Conservation (phyloP, 192 early-diverging fungal species). For the Entomortierella beljakovae region DNA sequence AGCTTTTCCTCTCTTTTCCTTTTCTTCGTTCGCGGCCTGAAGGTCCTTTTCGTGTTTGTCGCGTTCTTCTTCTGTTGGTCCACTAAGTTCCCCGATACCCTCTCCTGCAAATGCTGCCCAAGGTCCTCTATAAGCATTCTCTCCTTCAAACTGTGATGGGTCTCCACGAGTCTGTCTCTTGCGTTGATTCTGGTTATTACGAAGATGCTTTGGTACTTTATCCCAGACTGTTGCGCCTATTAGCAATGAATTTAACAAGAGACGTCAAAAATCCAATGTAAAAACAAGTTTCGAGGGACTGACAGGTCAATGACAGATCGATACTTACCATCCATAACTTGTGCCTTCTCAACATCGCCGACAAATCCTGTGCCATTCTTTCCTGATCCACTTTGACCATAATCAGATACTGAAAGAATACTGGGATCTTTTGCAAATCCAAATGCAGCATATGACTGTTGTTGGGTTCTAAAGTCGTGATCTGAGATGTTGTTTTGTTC, state of each 20-base stretch:
- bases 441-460: conserved; percentile 84
- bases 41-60: conserved; percentile 62
- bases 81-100: conserved; percentile 66
- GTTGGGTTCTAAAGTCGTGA: conserved; percentile 81
- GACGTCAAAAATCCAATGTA: neutral
- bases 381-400: conserved; percentile 58
- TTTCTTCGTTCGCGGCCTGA: conserved; percentile 55
- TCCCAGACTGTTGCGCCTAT: conserved; percentile 55
- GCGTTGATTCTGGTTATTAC: conserved; percentile 59
- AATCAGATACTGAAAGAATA: conserved; percentile 37
- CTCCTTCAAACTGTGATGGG: conserved; percentile 76
- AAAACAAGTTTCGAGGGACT: too few species aligned
- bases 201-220: conserved; percentile 53
- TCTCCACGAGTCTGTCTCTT: conserved; percentile 85
- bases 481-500: conserved; percentile 81
- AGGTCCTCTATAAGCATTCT: conserved; percentile 86
- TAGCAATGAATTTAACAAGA: neutral
- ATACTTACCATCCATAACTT: conserved; percentile 61
- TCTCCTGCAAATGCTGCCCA: conserved; percentile 97
- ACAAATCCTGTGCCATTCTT: conserved; percentile 69
- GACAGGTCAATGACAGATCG: too few species aligned
- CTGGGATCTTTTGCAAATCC: conserved; percentile 90
- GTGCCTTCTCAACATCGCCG: conserved; percentile 69
- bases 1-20: conserved; percentile 49
- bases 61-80: conserved; percentile 65